Evolutionary conservation across 1,139 yeast genomes (phyloP).

Genomic region (Zygoascus sp.): DNA sequence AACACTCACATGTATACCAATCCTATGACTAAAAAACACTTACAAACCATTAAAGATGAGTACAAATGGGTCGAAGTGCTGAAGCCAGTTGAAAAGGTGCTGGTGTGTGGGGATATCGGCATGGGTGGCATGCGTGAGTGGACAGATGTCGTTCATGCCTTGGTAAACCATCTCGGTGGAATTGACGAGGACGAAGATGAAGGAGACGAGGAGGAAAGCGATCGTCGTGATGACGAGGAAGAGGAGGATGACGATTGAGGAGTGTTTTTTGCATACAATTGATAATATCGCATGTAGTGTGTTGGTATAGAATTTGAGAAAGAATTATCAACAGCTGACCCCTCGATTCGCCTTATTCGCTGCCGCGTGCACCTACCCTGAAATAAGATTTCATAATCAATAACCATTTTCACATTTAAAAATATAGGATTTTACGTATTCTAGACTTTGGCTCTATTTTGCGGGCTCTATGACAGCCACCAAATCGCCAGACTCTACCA

Average conservation of each 20-base stretch:
- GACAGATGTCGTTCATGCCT: conserved; percentile 81
- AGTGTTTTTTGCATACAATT: neutral
- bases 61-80: conserved; percentile 74
- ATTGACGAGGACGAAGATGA: conserved; percentile 34
- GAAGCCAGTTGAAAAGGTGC: conserved; percentile 88
- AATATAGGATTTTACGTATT: neutral
- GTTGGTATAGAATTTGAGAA: neutral
- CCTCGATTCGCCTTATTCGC: neutral
- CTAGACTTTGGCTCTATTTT: neutral
- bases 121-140: conserved; percentile 98
- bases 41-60: conserved; percentile 54
- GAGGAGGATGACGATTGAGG: conserved; percentile 12
- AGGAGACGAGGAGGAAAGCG: conserved; percentile 28
- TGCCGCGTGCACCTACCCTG: too few species aligned
- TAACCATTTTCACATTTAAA: neutral
- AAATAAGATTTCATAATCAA: too few species aligned
- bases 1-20: conserved; percentile 94
- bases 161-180: conserved; percentile 47
- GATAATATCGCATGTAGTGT: too few species aligned
- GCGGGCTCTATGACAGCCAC: conserved; percentile 63
- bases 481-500: conserved; percentile 93
- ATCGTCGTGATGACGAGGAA: conserved; percentile 14
- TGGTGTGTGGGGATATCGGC: conserved; percentile 95
- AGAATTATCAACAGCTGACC: neutral
- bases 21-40: conserved; percentile 84